phyloP scores from a whole-genome alignment of 2,329 filamentous ascomycete genomes.

The Pseudodiploospora longispora region DNA sequence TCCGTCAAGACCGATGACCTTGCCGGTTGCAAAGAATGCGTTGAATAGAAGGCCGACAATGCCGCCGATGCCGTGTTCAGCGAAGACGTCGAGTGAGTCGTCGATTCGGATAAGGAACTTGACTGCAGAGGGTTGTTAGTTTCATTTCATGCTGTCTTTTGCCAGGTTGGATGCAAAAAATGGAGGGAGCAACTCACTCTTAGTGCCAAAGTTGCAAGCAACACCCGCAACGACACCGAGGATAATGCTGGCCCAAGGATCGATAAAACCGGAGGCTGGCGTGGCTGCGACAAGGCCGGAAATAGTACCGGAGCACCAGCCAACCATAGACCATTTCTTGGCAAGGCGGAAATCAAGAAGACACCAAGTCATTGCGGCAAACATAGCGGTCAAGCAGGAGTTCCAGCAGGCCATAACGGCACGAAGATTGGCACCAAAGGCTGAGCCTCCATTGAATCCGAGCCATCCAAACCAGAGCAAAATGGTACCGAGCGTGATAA shows the following conservation, averaged over 20 bases:
- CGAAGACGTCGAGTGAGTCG: conserved; percentile 64
- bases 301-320: conserved; percentile 65
- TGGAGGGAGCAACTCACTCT: conserved; percentile 27
- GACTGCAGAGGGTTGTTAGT: conserved; percentile 27
- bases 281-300: conserved; percentile 64
- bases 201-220: conserved; percentile 60
- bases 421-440: conserved; percentile 88
- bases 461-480: conserved; percentile 99
- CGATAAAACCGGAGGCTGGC: conserved; percentile 59
- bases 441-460: conserved; percentile 94
- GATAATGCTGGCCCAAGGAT: conserved; percentile 58
- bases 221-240: conserved; percentile 60
- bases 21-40: conserved; percentile 60
- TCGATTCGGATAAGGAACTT: conserved; percentile 58
- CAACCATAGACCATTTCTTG: conserved; percentile 81
- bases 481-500: conserved; percentile 91
- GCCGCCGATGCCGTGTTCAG: conserved; percentile 62
- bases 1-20: conserved; percentile 67
- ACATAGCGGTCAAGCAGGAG: conserved; percentile 86
- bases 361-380: conserved; percentile 88
- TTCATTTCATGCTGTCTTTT: neutral
- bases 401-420: conserved; percentile 98
- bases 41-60: conserved; percentile 67
- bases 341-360: conserved; percentile 91
- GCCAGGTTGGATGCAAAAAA: neutral